Percentiles rank a stretch among this genome's conserved stretches.
Conservation (phyloP, 371 early-diverging fungal genomes). For the Funneliformis caledonium region DNA sequence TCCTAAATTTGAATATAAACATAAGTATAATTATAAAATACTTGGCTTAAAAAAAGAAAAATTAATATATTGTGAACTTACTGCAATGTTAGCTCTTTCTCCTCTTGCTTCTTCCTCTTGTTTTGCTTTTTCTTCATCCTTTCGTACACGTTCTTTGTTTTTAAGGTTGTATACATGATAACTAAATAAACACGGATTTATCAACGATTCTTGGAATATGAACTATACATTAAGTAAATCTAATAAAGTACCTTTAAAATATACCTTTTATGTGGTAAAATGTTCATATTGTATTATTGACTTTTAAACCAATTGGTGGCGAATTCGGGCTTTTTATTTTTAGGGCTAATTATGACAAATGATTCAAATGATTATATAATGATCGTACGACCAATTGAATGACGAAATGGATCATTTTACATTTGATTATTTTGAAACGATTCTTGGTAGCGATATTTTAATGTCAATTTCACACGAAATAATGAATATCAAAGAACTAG, state of each 20-base stretch:
- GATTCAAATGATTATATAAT: too few species aligned
- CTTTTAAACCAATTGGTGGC: too few species aligned
- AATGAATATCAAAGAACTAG: slow-evolving; percentile 17
- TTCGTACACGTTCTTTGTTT: slow-evolving; percentile 69
- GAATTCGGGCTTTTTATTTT: too few species aligned
- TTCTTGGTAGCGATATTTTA: too few species aligned
- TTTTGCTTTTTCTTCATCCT: slow-evolving; percentile 71
- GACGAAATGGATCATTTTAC: too few species aligned
- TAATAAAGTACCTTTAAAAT: neutral
- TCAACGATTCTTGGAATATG: neutral
- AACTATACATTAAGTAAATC: neutral
- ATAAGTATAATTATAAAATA: neutral
- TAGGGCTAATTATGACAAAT: too few species aligned
- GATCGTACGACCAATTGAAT: too few species aligned
- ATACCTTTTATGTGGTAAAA: slow-evolving; percentile 75
- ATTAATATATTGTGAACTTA: slow-evolving; percentile 42
- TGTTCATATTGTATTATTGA: slow-evolving; percentile 55
- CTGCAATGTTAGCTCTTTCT: slow-evolving; percentile 56
- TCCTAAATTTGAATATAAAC: slow-evolving; percentile 51
- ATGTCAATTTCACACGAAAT: too few species aligned
- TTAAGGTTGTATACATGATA: slow-evolving; percentile 82
- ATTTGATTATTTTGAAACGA: too few species aligned
- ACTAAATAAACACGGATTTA: slow-evolving; percentile 44
- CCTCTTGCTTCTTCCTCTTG: slow-evolving; percentile 54
- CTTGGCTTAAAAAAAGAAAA: too few species aligned